Evolutionary conservation across 768 basidiomycete genomes (phyloP).

Genomic region (Amanita muscaria): DNA sequence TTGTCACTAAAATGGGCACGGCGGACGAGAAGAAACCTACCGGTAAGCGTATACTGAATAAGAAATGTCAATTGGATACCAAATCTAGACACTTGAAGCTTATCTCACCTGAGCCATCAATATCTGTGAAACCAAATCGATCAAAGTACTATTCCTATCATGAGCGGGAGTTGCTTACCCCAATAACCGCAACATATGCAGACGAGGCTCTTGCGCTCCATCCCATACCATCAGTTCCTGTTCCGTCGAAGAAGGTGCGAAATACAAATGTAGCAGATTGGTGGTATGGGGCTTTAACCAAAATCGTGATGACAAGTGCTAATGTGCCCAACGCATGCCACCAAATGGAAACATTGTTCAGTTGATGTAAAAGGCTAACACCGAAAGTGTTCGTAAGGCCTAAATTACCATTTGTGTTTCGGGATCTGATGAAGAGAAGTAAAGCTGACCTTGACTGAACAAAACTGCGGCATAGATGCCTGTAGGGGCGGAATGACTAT

Average conservation of each 20-base stretch:
- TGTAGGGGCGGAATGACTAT: conserved; percentile 9
- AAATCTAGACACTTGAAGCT: neutral
- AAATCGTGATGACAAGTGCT: conserved; percentile 54
- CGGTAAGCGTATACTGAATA: conserved; percentile 57
- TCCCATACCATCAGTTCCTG: conserved; percentile 41
- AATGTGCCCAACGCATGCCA: conserved; percentile 71
- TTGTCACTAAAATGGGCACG: neutral
- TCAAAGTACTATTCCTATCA: neutral
- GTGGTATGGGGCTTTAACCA: conserved; percentile 64
- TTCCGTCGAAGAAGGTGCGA: conserved; percentile 58
- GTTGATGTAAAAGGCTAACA: conserved; percentile 49
- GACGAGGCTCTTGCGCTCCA: conserved; percentile 63
- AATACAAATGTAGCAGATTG: conserved; percentile 68
- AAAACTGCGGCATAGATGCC: conserved; percentile 62
- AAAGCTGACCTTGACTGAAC: conserved; percentile 53
- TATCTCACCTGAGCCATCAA: conserved; percentile 53
- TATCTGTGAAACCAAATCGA: conserved; percentile 33
- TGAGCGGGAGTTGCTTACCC: conserved; percentile 25
- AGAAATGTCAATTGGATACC: neutral
- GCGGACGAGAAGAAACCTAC: conserved; percentile 20
- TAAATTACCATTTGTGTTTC: too few species aligned
- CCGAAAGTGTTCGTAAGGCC: conserved; percentile 71
- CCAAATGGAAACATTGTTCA: conserved; percentile 68
- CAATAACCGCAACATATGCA: conserved; percentile 64
- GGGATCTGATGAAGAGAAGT: too few species aligned